Percentiles rank a stretch among this genome's conserved stretches.
These are phyloP conservation scores for Suillus bovinus DNA, from an alignment of 768 basidiomycete species.

Conservation along the genomic window DNA sequence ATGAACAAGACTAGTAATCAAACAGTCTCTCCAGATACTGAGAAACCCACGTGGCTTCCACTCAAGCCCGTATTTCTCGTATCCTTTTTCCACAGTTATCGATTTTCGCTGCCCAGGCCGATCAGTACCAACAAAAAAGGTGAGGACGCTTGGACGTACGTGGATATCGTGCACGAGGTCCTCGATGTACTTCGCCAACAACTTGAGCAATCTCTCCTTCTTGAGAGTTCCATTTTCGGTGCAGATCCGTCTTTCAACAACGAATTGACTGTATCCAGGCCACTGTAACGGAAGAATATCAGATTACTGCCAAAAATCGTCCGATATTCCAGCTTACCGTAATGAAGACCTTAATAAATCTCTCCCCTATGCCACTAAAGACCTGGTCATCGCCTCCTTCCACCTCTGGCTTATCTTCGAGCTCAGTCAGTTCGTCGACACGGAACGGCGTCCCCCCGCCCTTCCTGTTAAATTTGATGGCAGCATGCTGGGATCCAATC, in stretches of 20 bases:
- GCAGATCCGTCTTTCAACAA: slow-evolving; percentile 38
- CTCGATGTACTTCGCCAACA: slow-evolving; percentile 32
- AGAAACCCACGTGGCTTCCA: slow-evolving; percentile 15
- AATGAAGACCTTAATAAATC: slow-evolving; percentile 37
- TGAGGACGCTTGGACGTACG: slow-evolving; percentile 24
- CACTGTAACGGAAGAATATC: slow-evolving; percentile 33
- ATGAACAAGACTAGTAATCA: slow-evolving; percentile 42
- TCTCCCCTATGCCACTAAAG: slow-evolving; percentile 20
- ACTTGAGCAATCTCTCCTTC: slow-evolving; percentile 31
- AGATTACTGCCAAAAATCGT: neutral
- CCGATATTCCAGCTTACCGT: slow-evolving; percentile 26
- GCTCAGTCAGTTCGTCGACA: slow-evolving; percentile 22
- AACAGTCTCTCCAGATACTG: slow-evolving; percentile 32
- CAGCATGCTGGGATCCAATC: slow-evolving; percentile 18
- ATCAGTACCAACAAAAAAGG: slow-evolving; percentile 3
- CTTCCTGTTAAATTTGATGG: slow-evolving; percentile 34
- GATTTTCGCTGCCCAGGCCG: slow-evolving; percentile 23
- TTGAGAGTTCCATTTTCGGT: slow-evolving; percentile 36
- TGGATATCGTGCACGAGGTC: slow-evolving; percentile 32
- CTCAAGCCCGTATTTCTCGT: slow-evolving; percentile 39
- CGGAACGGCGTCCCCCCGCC: slow-evolving; percentile 28
- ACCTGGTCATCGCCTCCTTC: slow-evolving; percentile 22
- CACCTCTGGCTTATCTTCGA: slow-evolving; percentile 27
- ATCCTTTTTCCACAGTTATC: slow-evolving; percentile 34
- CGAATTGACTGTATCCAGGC: slow-evolving; percentile 46